Conservation (phyloP, 257 asterid species). For the Lycium ferocissimum region DNA sequence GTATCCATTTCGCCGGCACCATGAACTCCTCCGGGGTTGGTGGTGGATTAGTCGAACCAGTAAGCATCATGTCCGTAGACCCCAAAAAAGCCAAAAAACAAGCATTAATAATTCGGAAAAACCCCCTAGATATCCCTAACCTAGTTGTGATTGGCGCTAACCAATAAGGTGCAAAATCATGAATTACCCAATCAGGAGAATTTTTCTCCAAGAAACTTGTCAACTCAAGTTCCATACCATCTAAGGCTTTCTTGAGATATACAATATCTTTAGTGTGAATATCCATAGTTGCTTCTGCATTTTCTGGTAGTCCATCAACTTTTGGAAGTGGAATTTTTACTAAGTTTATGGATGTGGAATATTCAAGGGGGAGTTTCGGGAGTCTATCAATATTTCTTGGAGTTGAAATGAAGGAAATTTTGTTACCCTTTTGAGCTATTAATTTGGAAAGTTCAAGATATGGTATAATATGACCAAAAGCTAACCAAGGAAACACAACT, state of each 20-base stretch:
- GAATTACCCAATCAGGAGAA: constrained; percentile 45
- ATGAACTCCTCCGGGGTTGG: constrained; percentile 37
- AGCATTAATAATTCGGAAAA: constrained; percentile 34
- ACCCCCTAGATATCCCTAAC: constrained; percentile 27
- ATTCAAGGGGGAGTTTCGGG: constrained; percentile 50
- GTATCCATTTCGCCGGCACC: constrained; percentile 40
- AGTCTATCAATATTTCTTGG: constrained; percentile 66
- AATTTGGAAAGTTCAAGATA: constrained; percentile 56
- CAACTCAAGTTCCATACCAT: constrained; percentile 39
- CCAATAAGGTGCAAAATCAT: constrained; percentile 45
- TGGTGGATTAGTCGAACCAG: constrained; percentile 7
- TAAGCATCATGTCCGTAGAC: constrained; percentile 23
- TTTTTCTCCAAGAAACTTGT: constrained; percentile 34
- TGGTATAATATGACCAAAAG: constrained; percentile 70
- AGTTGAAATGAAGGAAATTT: constrained; percentile 57
- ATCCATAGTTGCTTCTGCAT: constrained; percentile 47
- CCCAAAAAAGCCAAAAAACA: constrained; percentile 35
- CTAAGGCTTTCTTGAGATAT: constrained; percentile 44
- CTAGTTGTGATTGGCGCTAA: constrained; percentile 36
- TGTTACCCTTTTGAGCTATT: constrained; percentile 59
- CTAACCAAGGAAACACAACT: constrained; percentile 70
- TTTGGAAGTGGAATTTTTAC: constrained; percentile 53
- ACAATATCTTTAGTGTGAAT: constrained; percentile 38
- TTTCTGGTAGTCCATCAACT: constrained; percentile 33
- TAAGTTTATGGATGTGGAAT: constrained; percentile 36